Conservation (phyloP, 768 basidiomycete genomes). For the Symmetrospora coprosmae region DNA sequence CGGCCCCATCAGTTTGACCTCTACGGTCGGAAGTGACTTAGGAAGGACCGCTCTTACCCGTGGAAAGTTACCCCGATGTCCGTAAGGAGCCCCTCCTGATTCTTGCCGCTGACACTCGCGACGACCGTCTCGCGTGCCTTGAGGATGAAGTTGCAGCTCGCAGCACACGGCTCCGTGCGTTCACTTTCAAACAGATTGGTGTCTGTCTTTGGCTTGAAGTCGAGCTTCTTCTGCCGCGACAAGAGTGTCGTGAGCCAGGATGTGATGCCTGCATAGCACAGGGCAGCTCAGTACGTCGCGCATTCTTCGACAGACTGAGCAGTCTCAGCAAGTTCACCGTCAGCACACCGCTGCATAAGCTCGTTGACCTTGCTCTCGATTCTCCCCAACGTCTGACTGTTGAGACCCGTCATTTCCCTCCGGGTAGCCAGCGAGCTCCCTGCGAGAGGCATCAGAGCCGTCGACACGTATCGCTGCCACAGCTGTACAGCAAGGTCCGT, state of each 20-base stretch:
- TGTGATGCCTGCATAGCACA: slow-evolving; percentile 46
- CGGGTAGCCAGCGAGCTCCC: slow-evolving; percentile 62
- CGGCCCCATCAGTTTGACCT: too few species aligned
- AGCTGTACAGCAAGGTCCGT: slow-evolving; percentile 83
- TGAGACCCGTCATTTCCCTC: slow-evolving; percentile 83
- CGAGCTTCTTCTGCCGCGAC: slow-evolving; percentile 81
- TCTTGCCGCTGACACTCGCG: slow-evolving; percentile 74
- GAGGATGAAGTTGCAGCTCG: slow-evolving; percentile 71
- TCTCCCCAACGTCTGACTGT: slow-evolving; percentile 68
- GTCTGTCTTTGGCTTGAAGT: slow-evolving; percentile 94
- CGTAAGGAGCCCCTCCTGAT: slow-evolving; percentile 75
- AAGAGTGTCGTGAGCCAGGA: slow-evolving; percentile 62
- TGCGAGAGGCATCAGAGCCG: slow-evolving; percentile 74
- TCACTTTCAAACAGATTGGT: slow-evolving; percentile 85
- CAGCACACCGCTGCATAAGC: slow-evolving; percentile 64
- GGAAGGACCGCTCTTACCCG: slow-evolving; percentile 42
- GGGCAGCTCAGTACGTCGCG: background rate
- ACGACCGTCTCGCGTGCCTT: slow-evolving; percentile 63
- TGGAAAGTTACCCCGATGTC: slow-evolving; percentile 93
- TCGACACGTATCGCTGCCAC: slow-evolving; percentile 91
- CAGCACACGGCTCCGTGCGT: slow-evolving; percentile 80
- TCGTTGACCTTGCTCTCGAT: slow-evolving; percentile 70
- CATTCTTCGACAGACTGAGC: background rate
- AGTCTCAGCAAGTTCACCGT: slow-evolving; percentile 46
- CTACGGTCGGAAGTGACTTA: slow-evolving; percentile 12